Evolutionary conservation across 2,329 filamentous ascomycete species (phyloP).

Genomic region (Monilinia fructicola): DNA sequence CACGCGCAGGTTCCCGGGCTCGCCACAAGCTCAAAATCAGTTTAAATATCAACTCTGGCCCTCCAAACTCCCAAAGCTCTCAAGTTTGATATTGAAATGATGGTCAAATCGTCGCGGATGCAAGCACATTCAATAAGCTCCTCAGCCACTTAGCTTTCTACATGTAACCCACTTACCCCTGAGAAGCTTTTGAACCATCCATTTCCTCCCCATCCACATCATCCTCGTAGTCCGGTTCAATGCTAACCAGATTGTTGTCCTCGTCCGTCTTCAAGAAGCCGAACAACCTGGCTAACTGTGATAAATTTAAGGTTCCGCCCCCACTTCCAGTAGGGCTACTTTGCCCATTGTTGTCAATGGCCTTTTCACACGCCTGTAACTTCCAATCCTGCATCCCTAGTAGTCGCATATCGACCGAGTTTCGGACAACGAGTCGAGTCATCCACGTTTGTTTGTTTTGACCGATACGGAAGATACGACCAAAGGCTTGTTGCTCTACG

Average conservation of each 20-base stretch:
- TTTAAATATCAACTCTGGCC: too few species aligned
- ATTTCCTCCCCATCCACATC: constrained; percentile 5
- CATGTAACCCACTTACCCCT: neutral
- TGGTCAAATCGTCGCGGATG: neutral
- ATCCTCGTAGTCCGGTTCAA: constrained; percentile 36
- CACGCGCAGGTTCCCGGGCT: too few species aligned
- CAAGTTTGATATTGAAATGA: neutral
- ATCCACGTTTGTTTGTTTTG: constrained; percentile 61
- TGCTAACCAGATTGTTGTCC: constrained; percentile 37
- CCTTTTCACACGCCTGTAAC: constrained; percentile 45
- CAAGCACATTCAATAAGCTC: neutral
- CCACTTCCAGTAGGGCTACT: constrained; percentile 25
- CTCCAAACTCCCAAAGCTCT: neutral
- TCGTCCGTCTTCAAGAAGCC: constrained; percentile 44
- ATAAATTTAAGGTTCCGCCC: constrained; percentile 32
- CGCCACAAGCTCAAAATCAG: neutral
- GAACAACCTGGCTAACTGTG: constrained; percentile 49
- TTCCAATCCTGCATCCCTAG: constrained; percentile 57
- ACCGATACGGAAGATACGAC: constrained; percentile 63
- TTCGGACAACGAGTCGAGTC: constrained; percentile 54
- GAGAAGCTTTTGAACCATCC: neutral
- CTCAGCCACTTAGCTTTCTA: neutral
- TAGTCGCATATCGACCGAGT: constrained; percentile 59
- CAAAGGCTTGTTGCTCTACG: constrained; percentile 60
- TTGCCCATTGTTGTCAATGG: constrained; percentile 32